Conservation (phyloP, 2,329 filamentous ascomycete genomes). For the Claviceps citrina region DNA sequence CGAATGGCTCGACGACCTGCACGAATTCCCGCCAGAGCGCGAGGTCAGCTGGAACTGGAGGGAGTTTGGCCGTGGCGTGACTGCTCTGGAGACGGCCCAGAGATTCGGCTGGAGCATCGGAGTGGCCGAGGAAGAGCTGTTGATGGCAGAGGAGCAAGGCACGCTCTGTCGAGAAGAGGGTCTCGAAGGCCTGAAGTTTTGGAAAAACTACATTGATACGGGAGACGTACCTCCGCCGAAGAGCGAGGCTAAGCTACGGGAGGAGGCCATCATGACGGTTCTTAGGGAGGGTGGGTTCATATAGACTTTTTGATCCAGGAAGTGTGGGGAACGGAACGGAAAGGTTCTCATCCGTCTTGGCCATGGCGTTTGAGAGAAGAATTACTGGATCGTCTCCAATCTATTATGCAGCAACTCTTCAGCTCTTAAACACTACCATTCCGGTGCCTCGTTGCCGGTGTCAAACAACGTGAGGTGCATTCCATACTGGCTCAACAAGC, state of each 20-base stretch:
- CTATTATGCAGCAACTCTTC: no score
- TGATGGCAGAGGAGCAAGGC: constrained; percentile 91
- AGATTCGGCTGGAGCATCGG: constrained; percentile 94
- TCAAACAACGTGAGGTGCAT: no score
- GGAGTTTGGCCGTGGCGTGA: constrained; percentile 68
- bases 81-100: constrained; percentile 76
- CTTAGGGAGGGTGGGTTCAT: constrained; percentile 29
- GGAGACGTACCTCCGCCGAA: constrained; percentile 22
- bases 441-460: no score
- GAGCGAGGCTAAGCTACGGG: constrained; percentile 16
- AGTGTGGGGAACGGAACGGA: no score
- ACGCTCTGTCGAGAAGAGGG: constrained; percentile 80
- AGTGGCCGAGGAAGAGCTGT: constrained; percentile 84
- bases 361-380: neutral
- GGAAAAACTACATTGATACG: constrained; percentile 59
- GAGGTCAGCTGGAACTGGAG: constrained; percentile 62
- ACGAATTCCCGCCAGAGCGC: constrained; percentile 46
- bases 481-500: no score
- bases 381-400: neutral
- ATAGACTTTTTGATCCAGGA: neutral
- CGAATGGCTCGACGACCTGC: constrained; percentile 62
- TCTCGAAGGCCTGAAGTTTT: constrained; percentile 81
- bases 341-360: no score
- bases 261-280: constrained; percentile 27
- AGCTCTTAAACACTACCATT: no score